A percentile compares a stretch with the other conserved stretches of the same genome.
phyloP scores from a whole-genome alignment of 164 flowering plant genomes.

The Chimonanthus praecox region DNA sequence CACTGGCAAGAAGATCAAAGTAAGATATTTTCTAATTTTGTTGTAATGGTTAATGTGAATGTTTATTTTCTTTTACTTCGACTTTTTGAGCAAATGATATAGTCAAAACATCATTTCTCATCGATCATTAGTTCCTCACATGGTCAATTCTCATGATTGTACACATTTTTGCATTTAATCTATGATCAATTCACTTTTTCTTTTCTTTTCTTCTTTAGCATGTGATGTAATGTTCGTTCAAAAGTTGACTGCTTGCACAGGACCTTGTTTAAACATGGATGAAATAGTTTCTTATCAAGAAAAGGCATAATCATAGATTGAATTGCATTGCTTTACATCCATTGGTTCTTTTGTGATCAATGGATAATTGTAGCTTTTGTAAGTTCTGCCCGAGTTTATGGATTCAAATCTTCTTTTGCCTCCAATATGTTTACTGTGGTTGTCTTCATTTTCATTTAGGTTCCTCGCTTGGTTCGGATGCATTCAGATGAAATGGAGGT shows the following conservation, averaged over 20 bases:
- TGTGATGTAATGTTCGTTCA: not conserved
- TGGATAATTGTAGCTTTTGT: not conserved
- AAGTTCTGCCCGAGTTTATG: not conserved
- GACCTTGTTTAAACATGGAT: not conserved
- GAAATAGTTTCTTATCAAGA: not conserved
- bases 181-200: too few species aligned
- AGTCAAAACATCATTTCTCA: not conserved
- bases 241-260: not conserved
- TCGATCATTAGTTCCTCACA: not conserved
- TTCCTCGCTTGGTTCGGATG: constrained; percentile 98
- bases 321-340: not conserved
- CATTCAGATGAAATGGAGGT: constrained; percentile 99
- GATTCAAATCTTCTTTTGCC: not conserved
- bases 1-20: constrained; percentile 96
- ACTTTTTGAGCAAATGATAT: not conserved
- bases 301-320: not conserved
- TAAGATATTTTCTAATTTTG: constrained; percentile 19
- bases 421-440: not conserved
- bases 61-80: not conserved
- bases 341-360: not conserved
- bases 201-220: too few species aligned
- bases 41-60: not conserved
- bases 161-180: not conserved
- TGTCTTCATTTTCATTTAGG: constrained; percentile 31
- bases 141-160: constrained; percentile 1